Evolutionary conservation across 2,329 filamentous ascomycete species (phyloP).

Genomic region (Colletotrichum magnum): DNA sequence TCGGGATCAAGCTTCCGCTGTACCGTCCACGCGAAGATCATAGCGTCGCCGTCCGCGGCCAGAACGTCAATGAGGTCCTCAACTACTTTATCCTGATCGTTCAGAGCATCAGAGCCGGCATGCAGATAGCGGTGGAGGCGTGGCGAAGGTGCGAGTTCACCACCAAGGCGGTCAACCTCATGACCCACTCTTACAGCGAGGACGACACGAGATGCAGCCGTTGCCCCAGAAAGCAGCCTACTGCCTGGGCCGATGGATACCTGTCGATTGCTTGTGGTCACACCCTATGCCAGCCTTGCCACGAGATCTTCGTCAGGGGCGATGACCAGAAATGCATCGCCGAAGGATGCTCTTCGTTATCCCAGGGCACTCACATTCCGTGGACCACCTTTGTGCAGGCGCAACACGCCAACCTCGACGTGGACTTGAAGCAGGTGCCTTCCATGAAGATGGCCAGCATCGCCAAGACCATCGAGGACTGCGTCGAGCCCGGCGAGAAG

Average conservation of each 20-base stretch:
- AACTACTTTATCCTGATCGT: constrained; percentile 42
- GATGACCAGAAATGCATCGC: neutral
- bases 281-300: constrained; percentile 15
- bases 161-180: constrained; percentile 5
- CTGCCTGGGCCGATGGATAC: neutral
- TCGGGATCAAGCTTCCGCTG: constrained; percentile 39
- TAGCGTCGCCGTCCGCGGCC: constrained; percentile 37
- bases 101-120: constrained; percentile 39
- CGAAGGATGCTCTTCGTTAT: neutral
- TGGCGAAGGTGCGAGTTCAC: constrained; percentile 8
- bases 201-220: constrained; percentile 2
- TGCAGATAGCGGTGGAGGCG: constrained; percentile 14
- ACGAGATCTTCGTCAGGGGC: neutral
- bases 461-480: constrained; percentile 42
- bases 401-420: neutral
- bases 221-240: neutral
- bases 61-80: constrained; percentile 41
- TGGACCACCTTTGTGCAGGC: neutral
- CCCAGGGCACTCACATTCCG: constrained; percentile 11
- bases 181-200: neutral
- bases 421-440: neutral
- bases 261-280: constrained; percentile 33
- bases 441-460: constrained; percentile 44
- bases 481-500: constrained; percentile 43
- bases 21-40: constrained; percentile 36